Conservation (phyloP, 2,329 filamentous ascomycete genomes). For the Bimuria novae-zelandiae region DNA sequence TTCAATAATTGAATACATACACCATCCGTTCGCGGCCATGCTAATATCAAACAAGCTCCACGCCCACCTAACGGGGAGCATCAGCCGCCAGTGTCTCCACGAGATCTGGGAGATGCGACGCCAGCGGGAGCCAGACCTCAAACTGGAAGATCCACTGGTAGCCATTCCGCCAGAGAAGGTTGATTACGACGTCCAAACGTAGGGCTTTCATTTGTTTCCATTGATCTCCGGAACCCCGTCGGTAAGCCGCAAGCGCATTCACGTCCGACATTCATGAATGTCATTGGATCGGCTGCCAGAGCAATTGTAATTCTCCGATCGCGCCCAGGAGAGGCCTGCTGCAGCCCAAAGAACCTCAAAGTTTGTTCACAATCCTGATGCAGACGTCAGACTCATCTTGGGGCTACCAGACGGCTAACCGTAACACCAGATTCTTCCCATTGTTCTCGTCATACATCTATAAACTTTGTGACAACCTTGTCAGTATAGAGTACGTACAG, state of each 20-base stretch:
- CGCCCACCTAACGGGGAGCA: conserved; percentile 79
- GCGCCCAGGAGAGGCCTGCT: conserved; percentile 14
- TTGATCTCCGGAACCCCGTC: conserved; percentile 2
- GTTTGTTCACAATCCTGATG: neutral
- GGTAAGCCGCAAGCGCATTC: conserved; percentile 1
- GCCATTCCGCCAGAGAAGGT: conserved; percentile 73
- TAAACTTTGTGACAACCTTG: conserved; percentile 67
- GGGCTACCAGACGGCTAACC: conserved; percentile 20
- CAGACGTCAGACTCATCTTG: neutral
- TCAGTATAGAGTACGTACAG: conserved; percentile 63
- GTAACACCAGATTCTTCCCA: conserved; percentile 66
- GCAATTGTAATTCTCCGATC: conserved; percentile 15
- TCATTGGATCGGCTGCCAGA: neutral
- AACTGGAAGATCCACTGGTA: conserved; percentile 69
- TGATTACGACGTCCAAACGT: conserved; percentile 72
- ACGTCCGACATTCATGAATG: neutral
- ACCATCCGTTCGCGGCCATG: conserved; percentile 29
- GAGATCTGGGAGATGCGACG: conserved; percentile 72
- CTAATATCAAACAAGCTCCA: conserved; percentile 63
- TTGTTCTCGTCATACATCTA: conserved; percentile 83
- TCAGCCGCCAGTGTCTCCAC: conserved; percentile 72
- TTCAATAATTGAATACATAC: conserved; percentile 9
- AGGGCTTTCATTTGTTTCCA: conserved; percentile 36
- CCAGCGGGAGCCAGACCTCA: conserved; percentile 53
- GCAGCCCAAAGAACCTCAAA: neutral